Conservation (phyloP, 371 early-diverging fungal species). For the Mucor plumbeus region DNA sequence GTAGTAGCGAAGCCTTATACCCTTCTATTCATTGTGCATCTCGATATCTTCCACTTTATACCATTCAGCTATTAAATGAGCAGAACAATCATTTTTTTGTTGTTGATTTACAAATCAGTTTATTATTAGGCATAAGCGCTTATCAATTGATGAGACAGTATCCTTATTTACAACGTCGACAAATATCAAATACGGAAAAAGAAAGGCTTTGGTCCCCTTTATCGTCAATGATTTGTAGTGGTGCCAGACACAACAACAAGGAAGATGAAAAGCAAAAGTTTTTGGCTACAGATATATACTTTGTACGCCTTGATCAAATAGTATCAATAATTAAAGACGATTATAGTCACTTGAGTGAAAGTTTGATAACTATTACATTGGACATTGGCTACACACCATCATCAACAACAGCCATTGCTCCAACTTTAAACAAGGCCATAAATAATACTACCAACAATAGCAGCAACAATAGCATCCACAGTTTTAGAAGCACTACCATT, state of each 20-base stretch:
- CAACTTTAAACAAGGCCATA: neutral
- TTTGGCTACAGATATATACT: constrained; percentile 60
- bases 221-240: constrained; percentile 63
- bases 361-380: constrained; percentile 70
- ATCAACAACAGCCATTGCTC: neutral
- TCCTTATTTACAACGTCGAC: constrained; percentile 60
- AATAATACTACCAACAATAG: neutral
- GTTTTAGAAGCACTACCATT: neutral
- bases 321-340: constrained; percentile 65
- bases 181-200: constrained; percentile 61
- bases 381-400: constrained; percentile 59
- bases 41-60: constrained; percentile 66
- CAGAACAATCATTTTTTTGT: constrained; percentile 60
- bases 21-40: constrained; percentile 29
- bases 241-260: constrained; percentile 36
- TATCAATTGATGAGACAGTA: constrained; percentile 60
- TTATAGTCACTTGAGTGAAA: constrained; percentile 67
- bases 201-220: constrained; percentile 77
- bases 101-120: constrained; percentile 69
- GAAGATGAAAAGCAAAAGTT: constrained; percentile 64
- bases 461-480: neutral
- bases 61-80: constrained; percentile 59
- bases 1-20: constrained; percentile 20
- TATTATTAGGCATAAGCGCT: constrained; percentile 58
- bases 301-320: constrained; percentile 70